A percentile compares a stretch with the other conserved stretches of the same genome.
phyloP scores from a whole-genome alignment of 441 rosid species.

The Gossypium schwendimanii region DNA sequence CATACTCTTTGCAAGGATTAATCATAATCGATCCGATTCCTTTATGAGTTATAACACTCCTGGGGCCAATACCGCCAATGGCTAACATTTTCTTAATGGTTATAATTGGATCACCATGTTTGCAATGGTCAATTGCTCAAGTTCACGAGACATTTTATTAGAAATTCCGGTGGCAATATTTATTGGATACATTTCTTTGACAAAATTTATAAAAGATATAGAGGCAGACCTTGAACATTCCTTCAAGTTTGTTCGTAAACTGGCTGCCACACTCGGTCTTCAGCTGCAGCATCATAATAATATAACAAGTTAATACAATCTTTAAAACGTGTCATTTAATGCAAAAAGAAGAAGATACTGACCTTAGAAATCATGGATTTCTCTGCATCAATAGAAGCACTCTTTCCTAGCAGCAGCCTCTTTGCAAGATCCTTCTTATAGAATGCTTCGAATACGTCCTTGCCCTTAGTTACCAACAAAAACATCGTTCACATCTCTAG shows the following conservation, averaged over 20 bases:
- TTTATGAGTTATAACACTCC: neutral
- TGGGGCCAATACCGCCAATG: neutral
- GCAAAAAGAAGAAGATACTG: neutral
- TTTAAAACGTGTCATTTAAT: neutral
- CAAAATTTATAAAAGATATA: neutral
- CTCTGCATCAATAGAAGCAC: constrained; percentile 98
- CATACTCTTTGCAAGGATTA: neutral
- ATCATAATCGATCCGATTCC: neutral
- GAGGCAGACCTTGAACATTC: constrained; percentile 86
- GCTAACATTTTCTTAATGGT: neutral
- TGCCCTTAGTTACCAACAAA: constrained; percentile 46
- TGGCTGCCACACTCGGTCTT: constrained; percentile 99
- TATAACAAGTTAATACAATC: constrained; percentile 17
- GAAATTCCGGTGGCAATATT: neutral
- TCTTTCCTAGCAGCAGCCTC: constrained; percentile 80
- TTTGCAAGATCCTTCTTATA: constrained; percentile 98
- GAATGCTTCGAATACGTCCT: constrained; percentile 98
- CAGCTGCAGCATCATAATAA: constrained; percentile 51
- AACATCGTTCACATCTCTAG: neutral
- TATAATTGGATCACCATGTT: neutral
- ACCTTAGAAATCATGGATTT: constrained; percentile 99
- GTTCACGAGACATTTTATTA: neutral
- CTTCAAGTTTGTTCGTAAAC: constrained; percentile 97
- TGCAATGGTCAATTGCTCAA: neutral
- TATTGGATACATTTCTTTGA: neutral